Base-by-base conservation (phyloP, 1,284 basidiomycete genomes). In the Ganoderma sinense region DNA sequence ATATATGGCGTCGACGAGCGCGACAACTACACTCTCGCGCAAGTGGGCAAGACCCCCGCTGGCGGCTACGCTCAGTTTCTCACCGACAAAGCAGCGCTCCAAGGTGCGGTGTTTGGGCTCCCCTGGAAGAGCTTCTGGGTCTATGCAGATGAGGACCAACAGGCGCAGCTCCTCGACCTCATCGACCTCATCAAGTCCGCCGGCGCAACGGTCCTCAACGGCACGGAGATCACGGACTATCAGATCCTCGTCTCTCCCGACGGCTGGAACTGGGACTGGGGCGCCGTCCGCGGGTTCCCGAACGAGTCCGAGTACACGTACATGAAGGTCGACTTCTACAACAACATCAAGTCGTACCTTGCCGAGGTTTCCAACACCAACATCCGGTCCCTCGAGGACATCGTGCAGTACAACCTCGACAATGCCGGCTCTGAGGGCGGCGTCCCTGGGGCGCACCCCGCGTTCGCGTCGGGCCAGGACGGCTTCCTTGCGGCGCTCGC, bases 1-100 rank as follows among this genome's bases (percentile, higher is more conserved):
- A 91, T 92, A 64, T 89, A 89, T 1, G 90, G 90, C 0, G 82
- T 80, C 23, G 91, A 89, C 70, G 82, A 84, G 2, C 85, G 86
- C 55, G 91, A 92, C 78, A 88, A 88, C 71, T 88, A 84, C 71
- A 91, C 90, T 0, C 80, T 90, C 13, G 84, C 85, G 0, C 89
- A 91, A 23, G 11, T 14, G 23, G 48, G 48, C 48, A 51, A 51
- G 48, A 51, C 48, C 23, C 48, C 48, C 1, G 8, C 48, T 13
- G 48, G 48, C 11, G 48, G 48, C 11, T 51, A 51, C 23, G 3
- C 48, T 14, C 48, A 51, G 23, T 51, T 51, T 26, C 23, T 51
- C 23, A 26, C 48, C 13, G 11, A 51, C 10, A 51, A 51, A 5
- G 14, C 48, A 0, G 66, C 82, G 5, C 59, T 61, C 59, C 4